Base-by-base conservation (phyloP, 108 stramenopile genomes). In the Conticribra weissflogii region DNA sequence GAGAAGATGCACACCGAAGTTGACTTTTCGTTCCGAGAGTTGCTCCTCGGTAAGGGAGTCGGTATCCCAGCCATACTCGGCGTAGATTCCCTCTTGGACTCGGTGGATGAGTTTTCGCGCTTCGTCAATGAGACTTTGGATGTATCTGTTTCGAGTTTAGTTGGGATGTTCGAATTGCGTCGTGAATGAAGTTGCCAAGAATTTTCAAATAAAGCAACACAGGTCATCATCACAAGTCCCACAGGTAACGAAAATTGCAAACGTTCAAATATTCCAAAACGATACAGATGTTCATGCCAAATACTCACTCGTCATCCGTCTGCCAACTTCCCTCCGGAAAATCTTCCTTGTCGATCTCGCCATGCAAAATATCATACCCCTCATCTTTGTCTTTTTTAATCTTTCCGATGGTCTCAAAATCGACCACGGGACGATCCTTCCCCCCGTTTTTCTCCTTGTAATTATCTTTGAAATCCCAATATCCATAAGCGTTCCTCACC, bases 311-410 rank as follows among this genome's bases (percentile, higher is more conserved):
- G 29, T 60, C 54, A 68, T 92, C 86, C n/a, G 49, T 76, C 77
- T 92, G 91, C 91, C 91, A 86, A n/a, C 68, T 33, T n/a, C 63
- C 65, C 18, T 24, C 17, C n/a, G 71, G 76, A 64, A 84, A 81
- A 27, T 78, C 73, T 2, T 31, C 57, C 15, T 54, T 70, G 7
- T 59, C 47, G 19, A 79, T 62, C 66, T 85, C 84, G 17, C 76
- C 76, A 5, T 45, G 47, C 0, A 56, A 28, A 22, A 52, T 27
- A 76, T 76, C 46, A 47, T 66, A 66, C 19, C 23, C 31, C 0
- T 49, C 56, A 2, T 33, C 31, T 12, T 33, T 59, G 23, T 46
- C 29, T 19, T 45, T 17, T 54, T 58, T 58, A 23, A 31, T 47
- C 18, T 14, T 44, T 21, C 51, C 59, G 14, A 62, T 63, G 16